phyloP scores from a whole-genome alignment of 2,329 filamentous ascomycete genomes.

The Talaromyces amestolkiae region DNA sequence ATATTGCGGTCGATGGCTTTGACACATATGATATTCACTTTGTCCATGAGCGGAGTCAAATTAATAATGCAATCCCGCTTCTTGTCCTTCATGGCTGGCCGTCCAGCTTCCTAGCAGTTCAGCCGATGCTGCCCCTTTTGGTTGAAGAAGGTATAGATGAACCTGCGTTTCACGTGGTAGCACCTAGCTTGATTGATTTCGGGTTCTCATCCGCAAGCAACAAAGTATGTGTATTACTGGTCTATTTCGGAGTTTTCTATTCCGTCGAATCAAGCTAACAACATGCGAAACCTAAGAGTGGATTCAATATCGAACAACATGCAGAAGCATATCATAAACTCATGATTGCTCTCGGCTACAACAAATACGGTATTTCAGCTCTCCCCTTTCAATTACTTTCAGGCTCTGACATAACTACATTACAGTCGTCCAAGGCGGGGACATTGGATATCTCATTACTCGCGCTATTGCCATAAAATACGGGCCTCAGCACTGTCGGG shows the following conservation, averaged over 20 bases:
- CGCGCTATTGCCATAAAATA: background rate
- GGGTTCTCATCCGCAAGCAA: background rate
- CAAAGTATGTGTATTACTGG: background rate
- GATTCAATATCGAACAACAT: background rate
- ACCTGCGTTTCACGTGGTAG: background rate
- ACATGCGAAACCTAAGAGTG: background rate
- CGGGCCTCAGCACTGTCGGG: background rate
- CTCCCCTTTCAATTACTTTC: background rate
- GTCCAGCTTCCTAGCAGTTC: slow-evolving; percentile 9
- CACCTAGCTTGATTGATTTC: background rate
- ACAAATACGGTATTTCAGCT: background rate
- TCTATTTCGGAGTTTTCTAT: background rate
- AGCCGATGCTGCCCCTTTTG: slow-evolving; percentile 6
- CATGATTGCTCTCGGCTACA: background rate
- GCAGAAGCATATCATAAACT: background rate
- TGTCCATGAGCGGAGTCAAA: slow-evolving; percentile 1
- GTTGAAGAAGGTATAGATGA: background rate
- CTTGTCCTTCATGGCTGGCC: slow-evolving; percentile 16
- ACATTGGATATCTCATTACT: background rate
- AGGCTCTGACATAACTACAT: background rate
- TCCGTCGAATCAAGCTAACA: background rate
- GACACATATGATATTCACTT: background rate
- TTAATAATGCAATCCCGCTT: slow-evolving; percentile 5
- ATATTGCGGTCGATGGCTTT: background rate
- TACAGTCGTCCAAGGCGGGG: background rate